Evolutionary conservation across 139 green algal species (phyloP), one percentile per base, ranked within the genome.

Genomic region (Chlorella sp.): DNA sequence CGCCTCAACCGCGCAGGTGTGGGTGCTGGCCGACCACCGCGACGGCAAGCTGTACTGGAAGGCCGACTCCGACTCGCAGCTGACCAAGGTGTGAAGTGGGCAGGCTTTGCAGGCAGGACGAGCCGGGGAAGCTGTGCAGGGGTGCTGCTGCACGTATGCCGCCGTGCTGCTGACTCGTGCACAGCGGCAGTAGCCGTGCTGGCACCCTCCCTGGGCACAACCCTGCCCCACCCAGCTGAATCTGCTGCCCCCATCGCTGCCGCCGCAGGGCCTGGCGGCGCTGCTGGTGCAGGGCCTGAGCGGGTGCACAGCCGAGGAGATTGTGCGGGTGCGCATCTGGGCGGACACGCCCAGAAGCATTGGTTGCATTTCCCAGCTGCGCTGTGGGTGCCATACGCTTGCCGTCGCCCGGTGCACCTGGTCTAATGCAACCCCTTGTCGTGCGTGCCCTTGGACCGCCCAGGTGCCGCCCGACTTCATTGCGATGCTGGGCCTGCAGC

Each of bases 41-140:
- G 94, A 98, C 67, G 95, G 95, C 36, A 90, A 90, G 69, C 68
- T 99, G 4, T 94, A 96, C 76, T 99, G 97, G 93, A 80, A 70
- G 44, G 97, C 97, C 3, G 97, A 99, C 87, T 98, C 95, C 16
- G 97, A 99, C 91, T 98, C 95, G 11, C 92, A 96, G 84, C 95
- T 99, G 0, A 99, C 97, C 4, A 99, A 99, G 92, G 92, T 91
- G 38, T 16, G 51, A 20, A 3, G 65, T n/a, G 32, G 56, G n/a
- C 70, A 55, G 78, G 44, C 28, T 0, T 74, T 38, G 47, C 2
- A 51, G 78, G 51, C 39, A 47, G 25, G 6, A 0, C 44, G 44
- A 56, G 79, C 70, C 70, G n/a, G 38, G 38, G 26, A 17, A 74
- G 62, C 25, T 11, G 70, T 2, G 2, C 12, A 3, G 13, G 12